Evolutionary conservation across 768 basidiomycete species (phyloP).

Genomic region (Termitomyces titanicus): DNA sequence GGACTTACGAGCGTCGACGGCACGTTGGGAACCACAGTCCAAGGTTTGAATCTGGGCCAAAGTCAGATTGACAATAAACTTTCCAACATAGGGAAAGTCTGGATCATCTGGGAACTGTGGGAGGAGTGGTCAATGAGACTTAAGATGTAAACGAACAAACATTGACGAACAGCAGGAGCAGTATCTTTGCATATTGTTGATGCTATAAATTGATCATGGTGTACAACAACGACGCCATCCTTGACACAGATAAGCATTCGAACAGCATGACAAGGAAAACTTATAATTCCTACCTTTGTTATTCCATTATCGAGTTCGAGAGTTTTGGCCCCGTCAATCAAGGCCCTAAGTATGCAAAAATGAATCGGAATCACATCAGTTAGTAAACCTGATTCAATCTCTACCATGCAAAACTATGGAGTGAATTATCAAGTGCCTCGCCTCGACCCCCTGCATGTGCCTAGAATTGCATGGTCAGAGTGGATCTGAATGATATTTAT

Average conservation of each 20-base stretch:
- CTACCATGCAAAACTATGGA: slow-evolving; percentile 77
- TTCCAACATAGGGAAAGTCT: slow-evolving; percentile 72
- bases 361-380: not conserved
- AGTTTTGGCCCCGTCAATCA: slow-evolving; percentile 72
- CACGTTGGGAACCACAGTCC: slow-evolving; percentile 74
- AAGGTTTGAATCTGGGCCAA: slow-evolving; percentile 75
- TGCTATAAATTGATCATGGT: slow-evolving; percentile 72
- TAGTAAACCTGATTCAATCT: slow-evolving; percentile 9
- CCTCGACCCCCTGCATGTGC: slow-evolving; percentile 78
- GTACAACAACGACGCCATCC: slow-evolving; percentile 77
- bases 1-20: slow-evolving; percentile 51
- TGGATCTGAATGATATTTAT: not conserved
- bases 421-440: slow-evolving; percentile 66
- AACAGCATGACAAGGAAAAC: not conserved
- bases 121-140: not conserved
- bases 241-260: slow-evolving; percentile 20
- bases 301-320: slow-evolving; percentile 79
- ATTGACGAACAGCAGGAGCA: slow-evolving; percentile 43
- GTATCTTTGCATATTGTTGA: slow-evolving; percentile 70
- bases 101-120: slow-evolving; percentile 56
- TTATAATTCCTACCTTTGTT: slow-evolving; percentile 46
- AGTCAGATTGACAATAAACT: slow-evolving; percentile 72
- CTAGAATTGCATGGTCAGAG: slow-evolving; percentile 26
- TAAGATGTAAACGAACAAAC: slow-evolving; percentile 12
- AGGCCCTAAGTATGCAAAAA: slow-evolving; percentile 44